These are phyloP conservation scores for Prunus yedoensis DNA, from an alignment of 331 rosid genomes.

Conservation along the genomic window DNA sequence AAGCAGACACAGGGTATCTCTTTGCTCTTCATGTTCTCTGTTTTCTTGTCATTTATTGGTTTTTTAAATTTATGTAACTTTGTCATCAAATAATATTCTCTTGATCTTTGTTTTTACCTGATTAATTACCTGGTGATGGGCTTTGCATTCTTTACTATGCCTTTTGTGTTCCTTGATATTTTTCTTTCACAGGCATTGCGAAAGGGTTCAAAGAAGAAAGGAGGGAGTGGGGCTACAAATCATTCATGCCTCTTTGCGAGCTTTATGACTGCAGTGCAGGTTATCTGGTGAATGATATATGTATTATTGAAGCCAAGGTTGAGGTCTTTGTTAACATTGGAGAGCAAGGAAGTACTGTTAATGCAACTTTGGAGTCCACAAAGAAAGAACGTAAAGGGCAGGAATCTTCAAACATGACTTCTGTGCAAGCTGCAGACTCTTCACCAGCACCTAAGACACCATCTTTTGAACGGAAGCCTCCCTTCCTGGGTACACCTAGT, in stretches of 20 bases:
- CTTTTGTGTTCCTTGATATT: neutral
- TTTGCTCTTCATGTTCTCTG: neutral
- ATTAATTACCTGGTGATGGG: neutral
- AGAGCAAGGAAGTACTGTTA: neutral
- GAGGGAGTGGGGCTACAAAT: neutral
- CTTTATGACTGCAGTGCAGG: neutral
- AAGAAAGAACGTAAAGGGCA: neutral
- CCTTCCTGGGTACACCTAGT: too few relatives aligned
- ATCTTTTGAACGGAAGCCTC: neutral
- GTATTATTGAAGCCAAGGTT: constrained; percentile 13
- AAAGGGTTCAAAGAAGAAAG: neutral
- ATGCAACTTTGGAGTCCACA: neutral
- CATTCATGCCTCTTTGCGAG: neutral
- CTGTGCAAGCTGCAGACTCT: neutral
- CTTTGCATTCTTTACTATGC: neutral
- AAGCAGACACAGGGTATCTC: neutral
- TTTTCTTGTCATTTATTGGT: neutral
- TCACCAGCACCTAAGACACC: neutral
- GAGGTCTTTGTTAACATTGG: neutral
- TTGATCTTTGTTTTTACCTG: neutral
- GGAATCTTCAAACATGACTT: neutral
- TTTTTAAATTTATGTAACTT: too few relatives aligned
- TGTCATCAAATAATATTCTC: too few relatives aligned
- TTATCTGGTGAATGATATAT: constrained; percentile 8
- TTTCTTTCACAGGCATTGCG: neutral